Evolutionary conservation across 2,329 filamentous ascomycete species (phyloP).

Genomic region (Xylaria sp.): DNA sequence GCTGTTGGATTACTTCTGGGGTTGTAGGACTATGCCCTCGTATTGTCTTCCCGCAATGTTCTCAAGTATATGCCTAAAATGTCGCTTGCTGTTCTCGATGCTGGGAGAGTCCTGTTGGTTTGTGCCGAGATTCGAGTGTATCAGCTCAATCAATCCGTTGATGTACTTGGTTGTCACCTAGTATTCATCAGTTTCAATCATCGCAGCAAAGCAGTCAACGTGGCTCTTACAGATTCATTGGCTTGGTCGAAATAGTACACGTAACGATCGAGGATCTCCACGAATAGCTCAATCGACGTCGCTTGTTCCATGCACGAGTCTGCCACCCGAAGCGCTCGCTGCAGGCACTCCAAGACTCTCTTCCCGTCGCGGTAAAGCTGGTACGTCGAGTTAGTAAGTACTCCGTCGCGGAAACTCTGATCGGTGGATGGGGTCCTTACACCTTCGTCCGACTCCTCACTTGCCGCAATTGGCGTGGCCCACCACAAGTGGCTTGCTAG

Average conservation of each 20-base stretch:
- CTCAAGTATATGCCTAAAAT: slow-evolving; percentile 94
- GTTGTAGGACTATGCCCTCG: slow-evolving; percentile 84
- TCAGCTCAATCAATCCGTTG: slow-evolving; percentile 96
- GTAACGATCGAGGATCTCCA: slow-evolving; percentile 97
- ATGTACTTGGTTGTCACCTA: slow-evolving; percentile 94
- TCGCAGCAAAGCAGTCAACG: neutral
- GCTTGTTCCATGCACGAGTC: slow-evolving; percentile 99
- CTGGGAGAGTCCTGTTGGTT: slow-evolving; percentile 83
- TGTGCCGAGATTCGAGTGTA: slow-evolving; percentile 92
- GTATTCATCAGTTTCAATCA: slow-evolving; percentile 22
- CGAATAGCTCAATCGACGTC: slow-evolving; percentile 96
- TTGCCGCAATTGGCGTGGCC: slow-evolving; percentile 83
- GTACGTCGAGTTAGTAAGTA: neutral
- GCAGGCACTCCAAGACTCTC: slow-evolving; percentile 93
- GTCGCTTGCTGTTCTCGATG: slow-evolving; percentile 88
- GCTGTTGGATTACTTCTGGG: slow-evolving; percentile 52
- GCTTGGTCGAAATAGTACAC: slow-evolving; percentile 99
- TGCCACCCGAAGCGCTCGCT: slow-evolving; percentile 92
- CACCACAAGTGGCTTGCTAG: slow-evolving; percentile 98
- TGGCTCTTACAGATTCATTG: slow-evolving; percentile 80
- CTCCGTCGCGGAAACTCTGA: neutral
- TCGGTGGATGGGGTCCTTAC: slow-evolving; percentile 18
- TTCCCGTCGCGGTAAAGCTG: slow-evolving; percentile 97
- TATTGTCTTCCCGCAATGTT: slow-evolving; percentile 93
- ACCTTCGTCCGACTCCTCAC: slow-evolving; percentile 78